phyloP scores from a whole-genome alignment of 331 rosid genomes.

The Saraca asoca region DNA sequence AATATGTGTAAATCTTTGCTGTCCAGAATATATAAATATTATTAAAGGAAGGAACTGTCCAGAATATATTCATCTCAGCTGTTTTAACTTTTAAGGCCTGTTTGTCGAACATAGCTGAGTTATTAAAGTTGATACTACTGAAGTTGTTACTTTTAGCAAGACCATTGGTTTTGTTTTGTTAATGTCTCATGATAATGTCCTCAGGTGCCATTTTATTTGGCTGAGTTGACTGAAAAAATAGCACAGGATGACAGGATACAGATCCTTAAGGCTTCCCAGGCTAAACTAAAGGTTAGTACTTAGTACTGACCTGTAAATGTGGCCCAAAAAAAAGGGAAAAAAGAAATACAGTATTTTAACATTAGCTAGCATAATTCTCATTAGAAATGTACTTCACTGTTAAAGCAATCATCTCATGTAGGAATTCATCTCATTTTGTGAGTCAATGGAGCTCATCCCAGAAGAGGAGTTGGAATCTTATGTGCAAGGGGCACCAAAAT shows the following conservation, averaged over 20 bases:
- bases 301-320: slow-evolving; percentile 18
- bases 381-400: background rate
- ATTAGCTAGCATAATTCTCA: background rate
- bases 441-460: slow-evolving; percentile 85
- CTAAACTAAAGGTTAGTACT: slow-evolving; percentile 74
- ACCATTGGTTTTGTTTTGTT: too few relatives aligned
- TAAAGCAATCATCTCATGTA: slow-evolving; percentile 19
- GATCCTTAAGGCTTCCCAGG: slow-evolving; percentile 72
- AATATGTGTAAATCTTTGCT: too few relatives aligned
- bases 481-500: slow-evolving; percentile 50
- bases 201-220: slow-evolving; percentile 91
- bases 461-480: slow-evolving; percentile 72
- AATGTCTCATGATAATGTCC: slow-evolving; percentile 10
- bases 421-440: slow-evolving; percentile 90
- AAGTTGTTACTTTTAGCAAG: too few relatives aligned
- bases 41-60: too few relatives aligned
- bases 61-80: too few relatives aligned
- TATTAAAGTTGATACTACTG: too few relatives aligned
- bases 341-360: background rate
- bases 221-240: slow-evolving; percentile 82
- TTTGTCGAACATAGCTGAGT: too few relatives aligned
- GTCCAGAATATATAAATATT: too few relatives aligned
- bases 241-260: slow-evolving; percentile 71
- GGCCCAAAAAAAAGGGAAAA: background rate
- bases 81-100: too few relatives aligned